Evolutionary conservation across 768 basidiomycete genomes (phyloP), one percentile per base, ranked within the genome.

Genomic region (Neoboletus subvelutipes): DNA sequence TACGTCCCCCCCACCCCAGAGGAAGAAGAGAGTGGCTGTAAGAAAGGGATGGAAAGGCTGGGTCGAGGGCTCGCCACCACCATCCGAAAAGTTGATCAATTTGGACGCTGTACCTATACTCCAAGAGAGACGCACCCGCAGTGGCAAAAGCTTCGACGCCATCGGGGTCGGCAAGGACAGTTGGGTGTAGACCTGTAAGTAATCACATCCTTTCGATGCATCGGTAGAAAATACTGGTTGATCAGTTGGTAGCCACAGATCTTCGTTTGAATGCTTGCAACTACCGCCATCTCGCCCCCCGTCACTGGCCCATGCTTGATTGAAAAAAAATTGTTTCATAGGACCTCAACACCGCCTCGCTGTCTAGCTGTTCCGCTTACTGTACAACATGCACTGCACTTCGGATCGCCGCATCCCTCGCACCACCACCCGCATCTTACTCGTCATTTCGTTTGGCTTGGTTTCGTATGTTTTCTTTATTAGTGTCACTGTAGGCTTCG

Each of bases 11-110:
- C 60, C 68, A 12, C 64, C 66, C n/a, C 79, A 80, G 45, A 81
- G 78, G 70, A 89, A 83, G 77, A 85, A 86, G 62, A 75, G 80
- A 43, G 79, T 85, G 22, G 75, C 81, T 0, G 85, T 81, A 36
- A 85, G 80, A 73, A 92, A 92, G 71, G 90, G 90, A 18, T 92
- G 90, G 90, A 92, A 92, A 76, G 90, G 90, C 39, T 92, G 90
- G 90, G 87, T 92, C 22, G 90, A 91, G 76, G 90, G 89, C 62
- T 90, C 89, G 22, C 88, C 88, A 26, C 83, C 84, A 51, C 87
- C 90, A 22, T 89, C 88, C 17, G 81, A 85, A 64, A 91, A 90
- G 71, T 76, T 91, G 50, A 92, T 92, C 73, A 91, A 91, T 66
- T 79, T 92, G 58, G 90, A 92, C 69, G 78, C 80, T 34, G 87